Evolutionary conservation across 2,329 filamentous ascomycete species (phyloP).

Genomic region (Pseudogymnoascus sp.): DNA sequence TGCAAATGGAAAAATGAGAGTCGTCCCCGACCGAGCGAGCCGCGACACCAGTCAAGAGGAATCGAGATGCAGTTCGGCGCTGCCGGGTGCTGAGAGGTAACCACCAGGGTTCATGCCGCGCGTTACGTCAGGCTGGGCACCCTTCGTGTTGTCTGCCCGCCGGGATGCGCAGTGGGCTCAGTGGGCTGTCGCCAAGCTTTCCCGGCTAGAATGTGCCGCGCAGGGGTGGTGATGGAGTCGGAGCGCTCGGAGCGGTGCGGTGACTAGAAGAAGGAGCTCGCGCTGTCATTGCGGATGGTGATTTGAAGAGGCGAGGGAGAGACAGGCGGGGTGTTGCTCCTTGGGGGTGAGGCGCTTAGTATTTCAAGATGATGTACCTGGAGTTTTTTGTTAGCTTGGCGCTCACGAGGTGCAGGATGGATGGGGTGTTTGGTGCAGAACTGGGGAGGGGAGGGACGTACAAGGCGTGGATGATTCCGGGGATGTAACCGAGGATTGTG

Average conservation of each 20-base stretch:
- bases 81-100: neutral
- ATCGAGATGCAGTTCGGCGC: neutral
- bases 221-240: neutral
- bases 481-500: slow-evolving; percentile 68
- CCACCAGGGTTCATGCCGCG: neutral
- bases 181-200: neutral
- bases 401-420: neutral
- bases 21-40: neutral
- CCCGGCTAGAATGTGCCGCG: neutral
- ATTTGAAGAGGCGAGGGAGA: neutral
- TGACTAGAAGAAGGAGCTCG: neutral
- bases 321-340: neutral
- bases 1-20: no score
- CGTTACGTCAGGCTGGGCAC: neutral
- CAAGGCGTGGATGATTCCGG: slow-evolving; percentile 85
- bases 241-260: neutral
- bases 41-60: no score
- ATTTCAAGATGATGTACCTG: slow-evolving; percentile 82
- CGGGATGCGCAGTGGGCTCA: neutral
- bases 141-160: neutral
- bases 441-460: no score
- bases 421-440: no score
- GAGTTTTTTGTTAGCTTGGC: slow-evolving; percentile 14
- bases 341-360: slow-evolving; percentile 41
- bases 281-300: neutral